Base-by-base conservation (phyloP, 2,329 filamentous ascomycete genomes). In the Sporothrix euskadiensis region DNA sequence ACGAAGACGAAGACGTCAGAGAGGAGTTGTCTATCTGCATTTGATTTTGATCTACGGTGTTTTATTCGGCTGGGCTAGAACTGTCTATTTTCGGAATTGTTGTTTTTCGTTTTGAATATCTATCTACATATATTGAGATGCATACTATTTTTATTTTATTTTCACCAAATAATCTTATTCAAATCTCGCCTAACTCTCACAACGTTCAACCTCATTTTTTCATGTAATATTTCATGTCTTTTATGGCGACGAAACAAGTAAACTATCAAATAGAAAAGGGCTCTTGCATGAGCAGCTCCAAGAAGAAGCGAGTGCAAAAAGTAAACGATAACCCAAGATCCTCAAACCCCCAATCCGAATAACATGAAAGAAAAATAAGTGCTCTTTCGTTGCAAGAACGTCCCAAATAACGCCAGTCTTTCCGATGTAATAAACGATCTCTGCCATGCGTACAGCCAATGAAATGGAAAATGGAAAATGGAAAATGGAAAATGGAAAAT, bases 321-420 rank as follows among this genome's bases (percentile, higher is more conserved):
- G 26, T 35, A 16, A 59, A 14, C 14, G 26, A 59, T 10, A 59
- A 32, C 54, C 16, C 57, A 30, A 61, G 14, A 39, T 63, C 19
- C 59, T 63, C 59, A 63, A 41, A 63, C 35, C 35, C 59, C 59
- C n/a, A n/a, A 49, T 30, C 63, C 63, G 63, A 63, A 63, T 19
- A 47, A 66, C 3, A 35, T 57, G 26, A 22, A 57, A 59, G 35
- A 35, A 19, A 14, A 30, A 49, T 14, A 47, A 66, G 30, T 66
- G 41, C 30, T 66, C 63, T 19, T 47, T 66, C 63, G n/a, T 44
- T 47, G 59, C 22, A 19, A 63, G 22, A 68, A 68, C 63, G 5
- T 7, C 47, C 47, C 16, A 52, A 49, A 41, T 49, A 71, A 71
- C 69, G 56, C 69, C 69, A 22, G 56, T 63, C n/a, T 61, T 32